These are phyloP conservation scores for Phylloporus arenicola DNA, from an alignment of 768 basidiomycete species.

Conservation along the genomic window DNA sequence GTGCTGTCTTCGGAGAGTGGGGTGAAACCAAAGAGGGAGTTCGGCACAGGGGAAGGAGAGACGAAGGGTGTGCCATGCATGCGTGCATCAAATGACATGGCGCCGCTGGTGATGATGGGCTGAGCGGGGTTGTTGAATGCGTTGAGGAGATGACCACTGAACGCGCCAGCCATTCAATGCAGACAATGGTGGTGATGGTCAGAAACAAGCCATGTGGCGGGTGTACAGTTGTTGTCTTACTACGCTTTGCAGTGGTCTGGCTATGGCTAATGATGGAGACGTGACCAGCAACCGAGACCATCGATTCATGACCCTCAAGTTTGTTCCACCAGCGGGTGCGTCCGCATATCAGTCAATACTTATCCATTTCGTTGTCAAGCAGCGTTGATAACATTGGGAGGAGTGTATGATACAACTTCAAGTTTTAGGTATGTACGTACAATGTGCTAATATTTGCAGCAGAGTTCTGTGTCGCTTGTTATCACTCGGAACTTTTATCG, in stretches of 20 bases:
- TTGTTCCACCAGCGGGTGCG: too few species aligned
- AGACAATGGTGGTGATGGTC: conserved; percentile 8
- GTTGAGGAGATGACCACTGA: conserved; percentile 55
- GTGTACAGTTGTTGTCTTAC: too few species aligned
- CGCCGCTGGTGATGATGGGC: conserved; percentile 39
- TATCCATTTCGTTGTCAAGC: too few species aligned
- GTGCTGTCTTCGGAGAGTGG: conserved; percentile 55
- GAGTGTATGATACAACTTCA: too few species aligned
- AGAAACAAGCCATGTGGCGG: conserved; percentile 4
- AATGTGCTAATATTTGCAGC: too few species aligned
- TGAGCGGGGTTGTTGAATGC: conserved; percentile 30
- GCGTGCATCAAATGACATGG: conserved; percentile 55
- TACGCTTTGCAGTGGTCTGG: too few species aligned
- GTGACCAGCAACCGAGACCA: too few species aligned
- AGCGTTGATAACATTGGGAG: too few species aligned
- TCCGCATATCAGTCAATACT: too few species aligned
- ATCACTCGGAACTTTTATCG: not conserved
- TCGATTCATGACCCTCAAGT: too few species aligned
- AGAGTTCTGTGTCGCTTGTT: not conserved
- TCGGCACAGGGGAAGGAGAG: not conserved
- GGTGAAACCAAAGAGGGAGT: conserved; percentile 2
- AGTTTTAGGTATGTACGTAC: too few species aligned
- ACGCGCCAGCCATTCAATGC: conserved; percentile 56
- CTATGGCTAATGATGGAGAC: too few species aligned
- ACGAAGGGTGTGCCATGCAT: conserved; percentile 41